A percentile compares a stretch with the other conserved stretches of the same genome.
Conservation (phyloP, 169 alveolate species). For the Plasmodium inui region DNA sequence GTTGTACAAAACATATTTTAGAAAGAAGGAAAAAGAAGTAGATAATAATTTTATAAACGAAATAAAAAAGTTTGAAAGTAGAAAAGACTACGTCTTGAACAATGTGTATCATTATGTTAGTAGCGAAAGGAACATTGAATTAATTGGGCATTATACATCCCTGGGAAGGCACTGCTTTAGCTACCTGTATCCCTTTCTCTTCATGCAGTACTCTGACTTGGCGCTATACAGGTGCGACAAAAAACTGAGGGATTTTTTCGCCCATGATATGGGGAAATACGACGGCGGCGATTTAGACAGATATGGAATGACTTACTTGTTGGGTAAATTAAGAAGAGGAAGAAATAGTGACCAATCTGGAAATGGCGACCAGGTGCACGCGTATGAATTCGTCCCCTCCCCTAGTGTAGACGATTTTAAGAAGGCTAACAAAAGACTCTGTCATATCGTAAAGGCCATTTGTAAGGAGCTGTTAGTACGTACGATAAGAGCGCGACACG, state of each 20-base stretch:
- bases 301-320: background rate
- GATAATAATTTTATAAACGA: conserved; percentile 40
- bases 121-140: conserved; percentile 29
- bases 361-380: background rate
- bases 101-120: conserved; percentile 56
- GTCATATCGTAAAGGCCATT: conserved; percentile 26
- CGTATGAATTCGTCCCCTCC: background rate
- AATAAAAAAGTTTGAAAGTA: conserved; percentile 60
- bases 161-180: conserved; percentile 42
- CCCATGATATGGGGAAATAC: background rate
- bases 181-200: conserved; percentile 35
- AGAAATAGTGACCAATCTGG: background rate
- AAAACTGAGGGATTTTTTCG: conserved; percentile 28
- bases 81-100: conserved; percentile 45
- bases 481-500: conserved; percentile 16
- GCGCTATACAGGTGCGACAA: conserved; percentile 25
- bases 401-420: conserved; percentile 9
- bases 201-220: conserved; percentile 56
- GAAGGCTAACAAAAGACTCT: conserved; percentile 23
- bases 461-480: conserved; percentile 24
- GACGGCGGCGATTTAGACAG: background rate
- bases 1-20: conserved; percentile 26
- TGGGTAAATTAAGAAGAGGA: background rate
- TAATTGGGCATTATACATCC: conserved; percentile 26
- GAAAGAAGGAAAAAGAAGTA: conserved; percentile 22